Evolutionary conservation across 345 rosid species (phyloP), one percentile per base, ranked within the genome.

Genomic region (Cardiospermum halicacabum): DNA sequence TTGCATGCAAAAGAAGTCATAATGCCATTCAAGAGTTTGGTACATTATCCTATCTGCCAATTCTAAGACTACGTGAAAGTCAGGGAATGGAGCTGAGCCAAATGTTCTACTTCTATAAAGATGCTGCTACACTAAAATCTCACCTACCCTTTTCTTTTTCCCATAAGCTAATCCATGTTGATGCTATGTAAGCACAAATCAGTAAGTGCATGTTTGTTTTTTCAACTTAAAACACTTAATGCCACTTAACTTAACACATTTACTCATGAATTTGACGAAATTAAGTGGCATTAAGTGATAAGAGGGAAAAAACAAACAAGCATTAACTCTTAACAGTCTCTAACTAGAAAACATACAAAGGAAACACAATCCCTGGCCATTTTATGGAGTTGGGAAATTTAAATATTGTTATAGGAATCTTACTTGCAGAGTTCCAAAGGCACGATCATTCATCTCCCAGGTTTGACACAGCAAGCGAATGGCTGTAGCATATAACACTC

Each of bases 391-490:
- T 42, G 45, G 22, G 37, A 37, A 56, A 55, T 24, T 32, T 15
- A 72, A 56, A 11, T 64, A 50, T 15, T 21, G 66, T 4, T 27
- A n/a, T 5, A 56, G 51, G 61, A 53, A 64, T 59, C 78, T 81
- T 78, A 85, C 95, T 69, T 88, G 89, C 73, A 93, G 75, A 73
- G 84, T 89, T 31, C 82, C 79, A 86, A 93, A 93, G 76, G 86
- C 87, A 59, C 93, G 94, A 71, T 89, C 98, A 81, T 88, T 89
- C 75, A 77, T 78, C 70, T 74, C 82, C 98, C 97, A 93, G 56
- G 96, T 85, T 75, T 84, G 90, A 71, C 93, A 93, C 75, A 93
- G 96, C 80, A 93, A 86, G 76, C 98, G 96, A 76, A 76, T 74
- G 68, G 93, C 94, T 72, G 96, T 82, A 50, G 86, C 88, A 72